phyloP scores from a whole-genome alignment of 495 filamentous ascomycete species.

The Penicillium silybi region DNA sequence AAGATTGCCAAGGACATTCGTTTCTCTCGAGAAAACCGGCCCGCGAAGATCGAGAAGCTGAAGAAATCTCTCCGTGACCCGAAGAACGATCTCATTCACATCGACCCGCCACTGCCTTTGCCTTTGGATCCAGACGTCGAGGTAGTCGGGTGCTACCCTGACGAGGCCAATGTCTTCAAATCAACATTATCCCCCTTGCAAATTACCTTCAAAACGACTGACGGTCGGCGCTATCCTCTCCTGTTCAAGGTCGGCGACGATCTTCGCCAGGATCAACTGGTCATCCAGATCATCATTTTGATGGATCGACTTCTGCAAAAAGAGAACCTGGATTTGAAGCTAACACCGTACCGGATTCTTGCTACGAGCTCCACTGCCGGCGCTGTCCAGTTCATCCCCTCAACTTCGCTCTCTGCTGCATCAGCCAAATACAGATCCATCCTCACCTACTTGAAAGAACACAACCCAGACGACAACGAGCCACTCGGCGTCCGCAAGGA shows the following conservation, averaged over 20 bases:
- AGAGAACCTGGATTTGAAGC: constrained; percentile 93
- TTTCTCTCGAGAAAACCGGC: constrained; percentile 69
- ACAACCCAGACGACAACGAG: constrained; percentile 82
- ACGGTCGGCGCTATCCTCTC: constrained; percentile 76
- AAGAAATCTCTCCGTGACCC: constrained; percentile 82
- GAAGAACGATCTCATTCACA: constrained; percentile 75
- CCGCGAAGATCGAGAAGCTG: constrained; percentile 74
- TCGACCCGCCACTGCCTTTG: constrained; percentile 84
- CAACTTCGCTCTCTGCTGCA: constrained; percentile 74
- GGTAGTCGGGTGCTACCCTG: constrained; percentile 73
- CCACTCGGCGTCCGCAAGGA: constrained; percentile 87
- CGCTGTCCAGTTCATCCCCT: constrained; percentile 88
- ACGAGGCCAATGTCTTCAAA: constrained; percentile 91
- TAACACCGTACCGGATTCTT: constrained; percentile 93
- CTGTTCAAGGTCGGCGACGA: constrained; percentile 98
- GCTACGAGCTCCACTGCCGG: constrained; percentile 87
- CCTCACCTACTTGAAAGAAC: constrained; percentile 79
- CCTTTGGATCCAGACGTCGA: constrained; percentile 82
- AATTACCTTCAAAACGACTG: constrained; percentile 80
- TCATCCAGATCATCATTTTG: constrained; percentile 95
- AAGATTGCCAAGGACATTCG: constrained; percentile 90
- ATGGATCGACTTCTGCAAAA: constrained; percentile 97
- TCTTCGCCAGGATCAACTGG: constrained; percentile 92
- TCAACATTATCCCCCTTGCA: constrained; percentile 86
- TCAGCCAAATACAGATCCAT: constrained; percentile 78